These are phyloP conservation scores for Diplotaxis tenuifolia DNA, from an alignment of 345 rosid species.

Conservation along the genomic window DNA sequence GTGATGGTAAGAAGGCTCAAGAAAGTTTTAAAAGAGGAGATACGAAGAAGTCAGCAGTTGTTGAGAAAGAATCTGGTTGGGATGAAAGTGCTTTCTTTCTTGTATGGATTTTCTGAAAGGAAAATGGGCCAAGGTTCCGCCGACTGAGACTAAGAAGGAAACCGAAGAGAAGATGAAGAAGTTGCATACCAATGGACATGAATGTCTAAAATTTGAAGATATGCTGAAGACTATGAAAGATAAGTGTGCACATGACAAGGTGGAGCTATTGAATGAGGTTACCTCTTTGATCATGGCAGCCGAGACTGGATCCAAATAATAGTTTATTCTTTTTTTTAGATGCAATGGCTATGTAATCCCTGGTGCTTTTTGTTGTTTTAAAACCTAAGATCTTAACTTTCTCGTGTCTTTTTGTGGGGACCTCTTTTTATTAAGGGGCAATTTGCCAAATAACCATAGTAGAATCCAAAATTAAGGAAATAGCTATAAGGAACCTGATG, in stretches of 20 bases:
- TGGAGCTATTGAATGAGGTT: not conserved
- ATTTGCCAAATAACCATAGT: too few species aligned
- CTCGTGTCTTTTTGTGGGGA: not conserved
- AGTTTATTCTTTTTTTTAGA: not conserved
- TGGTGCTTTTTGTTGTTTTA: not conserved
- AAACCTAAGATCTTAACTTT: not conserved
- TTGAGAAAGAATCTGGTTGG: not conserved
- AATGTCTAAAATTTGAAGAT: not conserved
- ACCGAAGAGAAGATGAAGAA: not conserved
- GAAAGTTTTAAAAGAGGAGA: not conserved
- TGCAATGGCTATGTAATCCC: too few species aligned
- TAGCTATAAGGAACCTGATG: too few species aligned
- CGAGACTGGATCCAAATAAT: not conserved
- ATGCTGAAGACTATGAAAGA: not conserved
- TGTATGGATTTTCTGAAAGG: not conserved
- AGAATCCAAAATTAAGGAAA: too few species aligned
- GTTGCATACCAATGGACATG: not conserved
- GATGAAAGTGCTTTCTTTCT: conserved; percentile 1
- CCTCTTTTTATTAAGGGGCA: too few species aligned
- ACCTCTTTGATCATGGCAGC: not conserved
- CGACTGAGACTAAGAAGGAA: not conserved
- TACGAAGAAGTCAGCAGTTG: not conserved
- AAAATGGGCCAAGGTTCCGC: not conserved
- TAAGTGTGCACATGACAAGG: not conserved
- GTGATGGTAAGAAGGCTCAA: not conserved